Evolutionary conservation across 768 basidiomycete species (phyloP), one percentile per base, ranked within the genome.

Genomic region (Hericium erinaceus): DNA sequence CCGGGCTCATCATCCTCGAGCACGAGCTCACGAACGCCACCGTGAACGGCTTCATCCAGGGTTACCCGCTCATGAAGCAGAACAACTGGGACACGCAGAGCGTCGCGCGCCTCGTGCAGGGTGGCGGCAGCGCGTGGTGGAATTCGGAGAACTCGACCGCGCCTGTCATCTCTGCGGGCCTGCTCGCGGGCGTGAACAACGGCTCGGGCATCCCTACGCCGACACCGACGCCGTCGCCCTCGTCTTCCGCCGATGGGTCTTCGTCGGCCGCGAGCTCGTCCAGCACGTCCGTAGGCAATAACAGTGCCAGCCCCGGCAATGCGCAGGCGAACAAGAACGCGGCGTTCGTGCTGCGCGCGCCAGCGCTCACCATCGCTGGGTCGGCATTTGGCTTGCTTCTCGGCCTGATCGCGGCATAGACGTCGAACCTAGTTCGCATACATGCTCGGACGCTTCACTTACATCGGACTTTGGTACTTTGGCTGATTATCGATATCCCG

Each of bases 1-100:
- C 90, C 2, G 95, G 95, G 38, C 78, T 95, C 22, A 76, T 92
- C 60, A 75, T 91, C 56, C 78, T 97, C 58, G 87, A 95, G 68
- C 95, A 98, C 70, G 94, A 97, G 71, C 73, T 86, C 22, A 78
- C 76, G 37, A 71, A 80, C 46, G 67, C 73, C 61, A 74, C 85
- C 37, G 84, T 92, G 20, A 63, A 74, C 39, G 81, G 82, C 3
- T 95, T 94, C 71, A 82, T 86, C 0, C 71, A 73, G 44, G 78
- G 79, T 8, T 90, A 78, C 68, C 83, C 85, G 3, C 59, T 80
- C 40, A 83, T 93, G 69, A 73, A 75, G 60, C 63, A 75, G 4
- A 83, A 84, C 62, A 85, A 84, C 11, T 98, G 94, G 94, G 77
- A 78, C 38, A 74, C 83, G 28, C 71, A 73, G 40, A 84, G 84